Conservation (phyloP, 228 moss, liverwort and hornwort species). For the Sphagnum magellanicum region DNA sequence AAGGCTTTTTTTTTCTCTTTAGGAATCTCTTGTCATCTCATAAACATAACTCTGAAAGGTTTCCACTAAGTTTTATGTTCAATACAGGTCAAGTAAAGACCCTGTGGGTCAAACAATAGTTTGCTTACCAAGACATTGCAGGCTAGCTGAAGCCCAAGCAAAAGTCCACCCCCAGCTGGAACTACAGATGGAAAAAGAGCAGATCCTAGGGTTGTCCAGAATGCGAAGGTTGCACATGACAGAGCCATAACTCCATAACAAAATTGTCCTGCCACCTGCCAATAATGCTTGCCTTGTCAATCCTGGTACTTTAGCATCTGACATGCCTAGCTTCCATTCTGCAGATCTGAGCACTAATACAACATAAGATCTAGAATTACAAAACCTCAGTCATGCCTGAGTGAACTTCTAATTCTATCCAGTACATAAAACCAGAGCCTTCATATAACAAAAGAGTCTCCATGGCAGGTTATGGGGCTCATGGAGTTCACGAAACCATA, state of each 20-base stretch:
- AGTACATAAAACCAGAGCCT: too few species aligned
- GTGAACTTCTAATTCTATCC: too few species aligned
- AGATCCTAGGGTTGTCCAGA: slow-evolving; percentile 80
- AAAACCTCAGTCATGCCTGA: too few species aligned
- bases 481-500: neutral
- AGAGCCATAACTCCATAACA: slow-evolving; percentile 97
- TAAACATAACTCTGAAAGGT: too few species aligned
- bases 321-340: neutral
- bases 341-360: neutral
- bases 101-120: too few species aligned
- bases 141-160: slow-evolving; percentile 93
- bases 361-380: too few species aligned
- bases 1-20: too few species aligned
- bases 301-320: neutral
- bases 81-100: too few species aligned
- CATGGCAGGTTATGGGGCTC: neutral
- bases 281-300: slow-evolving; percentile 9
- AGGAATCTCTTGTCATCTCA: too few species aligned
- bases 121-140: slow-evolving; percentile 84
- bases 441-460: too few species aligned
- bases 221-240: slow-evolving; percentile 86
- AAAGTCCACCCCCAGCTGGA: slow-evolving; percentile 62
- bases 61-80: too few species aligned
- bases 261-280: slow-evolving; percentile 91
- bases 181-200: slow-evolving; percentile 77